Percentiles rank a stretch among this genome's conserved stretches.
These are phyloP conservation scores for Dactylonectria macrodidyma DNA, from an alignment of 2,329 filamentous ascomycete genomes.

Conservation along the genomic window DNA sequence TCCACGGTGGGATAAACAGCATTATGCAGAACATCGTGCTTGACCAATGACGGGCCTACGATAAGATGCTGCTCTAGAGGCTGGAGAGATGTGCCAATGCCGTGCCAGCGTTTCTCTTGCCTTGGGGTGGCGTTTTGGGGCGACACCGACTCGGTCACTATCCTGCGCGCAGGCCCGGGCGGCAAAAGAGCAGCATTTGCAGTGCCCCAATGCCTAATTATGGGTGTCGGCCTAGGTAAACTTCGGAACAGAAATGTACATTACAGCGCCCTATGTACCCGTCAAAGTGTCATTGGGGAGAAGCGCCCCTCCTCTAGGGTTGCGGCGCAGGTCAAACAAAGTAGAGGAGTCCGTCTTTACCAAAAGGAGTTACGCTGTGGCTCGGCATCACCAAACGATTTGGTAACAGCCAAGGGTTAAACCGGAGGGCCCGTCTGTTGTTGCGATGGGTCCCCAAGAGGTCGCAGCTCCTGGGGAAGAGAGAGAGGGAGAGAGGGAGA, in stretches of 20 bases:
- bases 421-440: constrained; percentile 41
- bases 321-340: constrained; percentile 39
- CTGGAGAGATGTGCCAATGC: constrained; percentile 33
- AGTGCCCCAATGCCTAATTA: not conserved
- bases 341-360: constrained; percentile 39
- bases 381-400: constrained; percentile 45
- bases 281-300: constrained; percentile 13
- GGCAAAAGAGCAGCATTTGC: not conserved
- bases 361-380: constrained; percentile 34
- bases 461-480: constrained; percentile 23
- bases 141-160: constrained; percentile 16
- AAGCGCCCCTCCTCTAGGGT: constrained; percentile 16
- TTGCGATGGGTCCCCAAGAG: constrained; percentile 18
- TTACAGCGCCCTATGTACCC: constrained; percentile 9
- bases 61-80: constrained; percentile 47
- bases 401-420: constrained; percentile 47
- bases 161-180: constrained; percentile 1
- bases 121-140: constrained; percentile 41
- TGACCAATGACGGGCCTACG: constrained; percentile 48
- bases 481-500: constrained; percentile 12
- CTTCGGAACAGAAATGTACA: not conserved
- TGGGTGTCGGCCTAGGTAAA: constrained; percentile 1
- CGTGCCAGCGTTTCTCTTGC: constrained; percentile 32
- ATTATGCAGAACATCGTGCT: constrained; percentile 52
- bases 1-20: constrained; percentile 49